Base-by-base conservation (phyloP, 805 yeast species). In the Metschnikowia noctiluminum region DNA sequence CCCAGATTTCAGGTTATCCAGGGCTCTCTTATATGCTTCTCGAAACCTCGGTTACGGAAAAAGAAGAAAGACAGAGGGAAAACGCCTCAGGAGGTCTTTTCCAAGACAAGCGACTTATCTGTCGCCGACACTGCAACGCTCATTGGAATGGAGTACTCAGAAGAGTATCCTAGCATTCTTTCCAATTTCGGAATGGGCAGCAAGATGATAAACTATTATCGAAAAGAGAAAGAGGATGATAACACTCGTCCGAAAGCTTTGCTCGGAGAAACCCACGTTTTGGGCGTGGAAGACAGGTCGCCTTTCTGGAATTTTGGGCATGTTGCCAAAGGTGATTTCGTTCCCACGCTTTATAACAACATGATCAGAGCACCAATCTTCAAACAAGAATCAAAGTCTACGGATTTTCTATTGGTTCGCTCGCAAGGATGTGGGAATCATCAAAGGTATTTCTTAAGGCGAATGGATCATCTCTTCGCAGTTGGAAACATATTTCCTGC, bases 281-380 rank as follows among this genome's bases (percentile, higher is more conserved):
- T 94, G 35, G 97, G 97, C n/a, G 88, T 89, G 1, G 96, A 91
- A 63, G 99, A 94, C 68, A 79, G 95, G 59, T 88, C 96, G 7
- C 97, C 99, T 11, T 94, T 94, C 64, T 94, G 99, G 98, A 94
- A 91, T 65, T 94, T 90, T 71, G 99, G 99, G 1, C 88, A 87
- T 69, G 98, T 94, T 7, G 96, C 89, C 40, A 88, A 90, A 2
- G 99, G 99, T 2, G 89, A 86, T 58, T 81, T 89, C 47, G 97
- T 91, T 2, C 98, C 98, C 0, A 88, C 99, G 0, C 70, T 92
- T 41, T 94, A 94, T 70, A 94, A 92, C 64, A 87, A 89, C 59
- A 85, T 94, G 86, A 66, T 86, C 5, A 73, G 99, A 52, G 97
- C 99, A 0, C 99, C 99, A 0, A 79, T 92, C 2, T 92, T 89